Evolutionary conservation across 306 rosid genomes (phyloP).

Genomic region (Sesbania bispinosa): DNA sequence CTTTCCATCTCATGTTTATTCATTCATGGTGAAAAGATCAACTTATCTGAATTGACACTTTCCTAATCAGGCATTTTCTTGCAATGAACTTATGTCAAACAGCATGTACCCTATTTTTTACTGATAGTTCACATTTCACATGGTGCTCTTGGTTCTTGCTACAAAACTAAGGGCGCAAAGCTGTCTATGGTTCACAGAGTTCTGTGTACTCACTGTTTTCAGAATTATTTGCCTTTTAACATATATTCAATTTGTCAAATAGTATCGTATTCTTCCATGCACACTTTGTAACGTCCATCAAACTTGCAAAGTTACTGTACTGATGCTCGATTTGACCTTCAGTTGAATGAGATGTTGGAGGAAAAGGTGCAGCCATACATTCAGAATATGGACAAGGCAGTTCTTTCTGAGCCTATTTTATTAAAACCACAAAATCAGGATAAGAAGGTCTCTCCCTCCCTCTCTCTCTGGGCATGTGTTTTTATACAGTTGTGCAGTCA

Average conservation of each 20-base stretch:
- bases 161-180: neutral
- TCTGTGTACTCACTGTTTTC: neutral
- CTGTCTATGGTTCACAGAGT: neutral
- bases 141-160: neutral
- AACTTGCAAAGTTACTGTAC: neutral
- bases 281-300: neutral
- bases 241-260: neutral
- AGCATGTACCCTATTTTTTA: neutral
- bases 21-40: neutral
- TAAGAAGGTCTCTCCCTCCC: constrained; percentile 41
- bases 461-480: neutral
- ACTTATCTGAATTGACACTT: neutral
- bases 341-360: constrained; percentile 82
- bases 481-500: neutral
- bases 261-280: neutral
- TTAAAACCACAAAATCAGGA: constrained; percentile 52
- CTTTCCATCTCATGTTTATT: constrained; percentile 17
- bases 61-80: constrained; percentile 13
- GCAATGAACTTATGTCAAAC: neutral
- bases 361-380: constrained; percentile 77
- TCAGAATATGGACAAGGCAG: constrained; percentile 40
- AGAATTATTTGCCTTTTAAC: neutral
- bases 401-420: constrained; percentile 71
- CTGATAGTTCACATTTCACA: neutral
- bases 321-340: constrained; percentile 33